Percentiles rank a stretch among this genome's conserved stretches.
phyloP scores from a whole-genome alignment of 139 green algal species.

The Auxenochlorella pyrenoidosa region DNA sequence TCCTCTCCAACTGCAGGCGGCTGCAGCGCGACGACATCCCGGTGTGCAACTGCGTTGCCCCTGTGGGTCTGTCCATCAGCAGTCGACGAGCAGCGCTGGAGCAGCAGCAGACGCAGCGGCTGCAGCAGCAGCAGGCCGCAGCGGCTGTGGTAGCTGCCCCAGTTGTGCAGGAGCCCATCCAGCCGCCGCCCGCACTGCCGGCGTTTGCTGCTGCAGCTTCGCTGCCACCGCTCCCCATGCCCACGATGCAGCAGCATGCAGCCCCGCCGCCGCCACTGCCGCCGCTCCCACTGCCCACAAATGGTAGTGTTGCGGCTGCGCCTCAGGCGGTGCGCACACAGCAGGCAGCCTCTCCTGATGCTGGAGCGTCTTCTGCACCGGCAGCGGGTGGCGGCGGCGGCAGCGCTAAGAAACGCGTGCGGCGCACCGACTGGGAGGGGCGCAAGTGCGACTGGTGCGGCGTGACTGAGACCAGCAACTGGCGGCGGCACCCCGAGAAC shows the following conservation, averaged over 20 bases:
- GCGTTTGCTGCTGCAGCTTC: not conserved
- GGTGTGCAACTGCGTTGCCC: slow-evolving; percentile 61
- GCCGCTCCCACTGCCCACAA: slow-evolving; percentile 6
- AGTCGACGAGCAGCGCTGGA: slow-evolving; percentile 15
- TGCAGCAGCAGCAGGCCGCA: not conserved
- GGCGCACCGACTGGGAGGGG: slow-evolving; percentile 30
- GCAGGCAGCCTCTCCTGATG: not conserved
- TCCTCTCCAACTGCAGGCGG: slow-evolving; percentile 33
- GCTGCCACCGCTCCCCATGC: not conserved
- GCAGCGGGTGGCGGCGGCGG: not conserved
- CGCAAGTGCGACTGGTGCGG: slow-evolving; percentile 37
- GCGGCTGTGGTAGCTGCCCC: not conserved
- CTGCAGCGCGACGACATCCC: slow-evolving; percentile 68
- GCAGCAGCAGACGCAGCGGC: not conserved
- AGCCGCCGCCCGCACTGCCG: not conserved
- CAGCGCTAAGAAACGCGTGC: slow-evolving; percentile 33
- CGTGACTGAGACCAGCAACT: slow-evolving; percentile 31
- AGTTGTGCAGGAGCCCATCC: not conserved
- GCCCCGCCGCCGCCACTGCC: not conserved
- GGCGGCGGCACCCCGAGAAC: slow-evolving; percentile 28
- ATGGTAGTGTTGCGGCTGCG: not conserved
- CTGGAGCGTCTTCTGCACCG: not conserved
- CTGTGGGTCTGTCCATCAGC: slow-evolving; percentile 3
- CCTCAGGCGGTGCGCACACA: not conserved
- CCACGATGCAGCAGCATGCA: not conserved